Conservation (phyloP, 2,329 filamentous ascomycete species). For the Zymoseptoria ardabiliae region DNA sequence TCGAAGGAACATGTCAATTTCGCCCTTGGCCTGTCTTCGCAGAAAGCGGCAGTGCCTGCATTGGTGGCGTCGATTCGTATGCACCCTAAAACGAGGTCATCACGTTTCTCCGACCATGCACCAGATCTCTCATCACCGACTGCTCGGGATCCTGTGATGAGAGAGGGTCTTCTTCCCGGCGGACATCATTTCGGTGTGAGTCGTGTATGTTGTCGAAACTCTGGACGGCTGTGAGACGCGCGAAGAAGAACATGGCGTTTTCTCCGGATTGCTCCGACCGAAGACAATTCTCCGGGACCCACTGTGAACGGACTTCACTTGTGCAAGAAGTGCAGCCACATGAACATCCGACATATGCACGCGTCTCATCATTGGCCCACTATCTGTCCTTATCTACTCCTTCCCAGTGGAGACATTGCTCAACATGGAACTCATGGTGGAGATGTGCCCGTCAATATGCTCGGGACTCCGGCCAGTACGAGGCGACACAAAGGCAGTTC, state of each 20-base stretch:
- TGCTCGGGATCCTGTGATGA: neutral
- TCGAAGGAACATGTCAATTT: neutral
- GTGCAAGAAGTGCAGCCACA: neutral
- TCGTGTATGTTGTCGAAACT: neutral
- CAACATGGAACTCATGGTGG: neutral
- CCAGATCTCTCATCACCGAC: neutral
- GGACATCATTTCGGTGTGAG: neutral
- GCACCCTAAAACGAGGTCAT: neutral
- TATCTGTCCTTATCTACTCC: neutral
- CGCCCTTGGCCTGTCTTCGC: neutral
- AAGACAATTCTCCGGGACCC: neutral
- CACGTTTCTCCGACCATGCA: neutral
- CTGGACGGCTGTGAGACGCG: neutral
- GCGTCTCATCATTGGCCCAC: neutral
- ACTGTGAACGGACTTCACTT: neutral
- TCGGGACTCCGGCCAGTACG: neutral
- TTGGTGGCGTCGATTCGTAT: neutral
- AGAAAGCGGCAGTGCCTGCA: neutral
- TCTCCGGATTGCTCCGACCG: neutral
- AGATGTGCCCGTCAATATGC: neutral
- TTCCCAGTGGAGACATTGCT: neutral
- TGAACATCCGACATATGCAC: neutral
- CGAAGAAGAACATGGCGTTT: neutral
- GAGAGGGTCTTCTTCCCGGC: neutral
- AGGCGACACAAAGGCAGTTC: neutral